Base-by-base conservation (phyloP, 768 basidiomycete genomes). In the Phallus indusiatus region DNA sequence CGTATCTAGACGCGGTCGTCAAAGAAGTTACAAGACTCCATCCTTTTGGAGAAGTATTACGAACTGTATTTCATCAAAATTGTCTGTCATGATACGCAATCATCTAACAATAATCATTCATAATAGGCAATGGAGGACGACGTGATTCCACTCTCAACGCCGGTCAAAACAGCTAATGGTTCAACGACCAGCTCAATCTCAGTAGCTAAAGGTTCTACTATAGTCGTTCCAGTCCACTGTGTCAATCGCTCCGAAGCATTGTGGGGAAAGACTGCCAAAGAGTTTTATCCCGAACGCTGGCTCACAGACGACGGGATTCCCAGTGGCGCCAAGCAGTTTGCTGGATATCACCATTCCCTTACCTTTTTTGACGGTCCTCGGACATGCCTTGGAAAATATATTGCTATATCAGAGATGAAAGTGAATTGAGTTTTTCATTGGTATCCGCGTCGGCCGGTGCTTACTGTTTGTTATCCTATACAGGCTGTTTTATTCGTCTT, bases 1-100 rank as follows among this genome's bases (percentile, higher is more conserved):
- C 81, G 0, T 83, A 80, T 64, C 78, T 84, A 6, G 81, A 83
- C 62, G 77, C 79, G 0, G 71, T 79, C 2, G 73, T 75, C 1
- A 75, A 75, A 47, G 80, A 80, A 63, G 69, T 68, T 0, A 70
- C 81, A 12, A 71, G 79, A 7, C 20, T 79, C 4, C 76, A 81
- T 60, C 69, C 80, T 18, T 73, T 77, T 2, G 54, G 77, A 16
- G 51, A 28, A 28, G 28, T 28, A 28, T 28, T 28, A 7, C 28
- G 28, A 28, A 28, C 62, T 0, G 69, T 73, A n/a, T 0, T 70
- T 65, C 3, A 72, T n/a, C n/a, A n/a, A n/a, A n/a, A n/a, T n/a
- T n/a, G n/a, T n/a, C n/a, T n/a, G n/a, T n/a, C n/a, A n/a, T n/a
- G n/a, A n/a, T n/a, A n/a, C n/a, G n/a, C 42, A 12, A 7, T 22